A percentile compares a stretch with the other conserved stretches of the same genome.
These are phyloP conservation scores for Zygosaccharomyces siamensis DNA, from an alignment of 805 yeast species.

Conservation along the genomic window DNA sequence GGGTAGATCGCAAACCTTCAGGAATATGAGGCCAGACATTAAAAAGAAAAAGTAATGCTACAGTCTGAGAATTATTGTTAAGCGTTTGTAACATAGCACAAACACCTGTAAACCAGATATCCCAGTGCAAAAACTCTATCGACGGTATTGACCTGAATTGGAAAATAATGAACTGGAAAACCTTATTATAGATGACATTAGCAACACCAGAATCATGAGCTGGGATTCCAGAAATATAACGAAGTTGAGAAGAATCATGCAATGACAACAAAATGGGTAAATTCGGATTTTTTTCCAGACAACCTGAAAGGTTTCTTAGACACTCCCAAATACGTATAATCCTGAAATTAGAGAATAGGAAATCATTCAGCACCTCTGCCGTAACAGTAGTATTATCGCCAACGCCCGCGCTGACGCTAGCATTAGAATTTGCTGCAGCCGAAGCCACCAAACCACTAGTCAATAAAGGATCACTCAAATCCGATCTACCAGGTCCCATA, in stretches of 20 bases:
- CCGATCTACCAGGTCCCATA: background rate
- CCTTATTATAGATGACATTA: conserved; percentile 28
- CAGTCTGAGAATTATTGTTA: conserved; percentile 24
- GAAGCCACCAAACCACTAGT: conserved; percentile 1
- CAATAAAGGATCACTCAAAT: background rate
- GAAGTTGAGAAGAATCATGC: conserved; percentile 25
- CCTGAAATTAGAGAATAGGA: conserved; percentile 23
- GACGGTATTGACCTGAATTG: conserved; percentile 16
- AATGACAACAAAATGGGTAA: conserved; percentile 12
- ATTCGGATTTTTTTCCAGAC: conserved; percentile 9
- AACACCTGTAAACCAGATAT: conserved; percentile 25
- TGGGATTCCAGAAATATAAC: conserved; percentile 20
- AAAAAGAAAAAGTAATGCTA: conserved; percentile 25
- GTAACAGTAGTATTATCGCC: conserved; percentile 8
- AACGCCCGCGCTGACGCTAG: conserved; percentile 1
- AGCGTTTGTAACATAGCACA: conserved; percentile 26
- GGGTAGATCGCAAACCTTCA: background rate
- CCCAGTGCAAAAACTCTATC: conserved; percentile 24
- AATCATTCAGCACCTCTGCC: conserved; percentile 20
- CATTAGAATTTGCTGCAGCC: conserved; percentile 6
- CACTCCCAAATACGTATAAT: conserved; percentile 28
- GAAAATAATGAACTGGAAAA: conserved; percentile 22
- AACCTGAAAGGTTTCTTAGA: conserved; percentile 19
- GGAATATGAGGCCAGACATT: conserved; percentile 30
- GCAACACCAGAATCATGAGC: conserved; percentile 28